Evolutionary conservation across 768 basidiomycete genomes (phyloP), one percentile per base, ranked within the genome.

Genomic region (Rhizopogon sp.): DNA sequence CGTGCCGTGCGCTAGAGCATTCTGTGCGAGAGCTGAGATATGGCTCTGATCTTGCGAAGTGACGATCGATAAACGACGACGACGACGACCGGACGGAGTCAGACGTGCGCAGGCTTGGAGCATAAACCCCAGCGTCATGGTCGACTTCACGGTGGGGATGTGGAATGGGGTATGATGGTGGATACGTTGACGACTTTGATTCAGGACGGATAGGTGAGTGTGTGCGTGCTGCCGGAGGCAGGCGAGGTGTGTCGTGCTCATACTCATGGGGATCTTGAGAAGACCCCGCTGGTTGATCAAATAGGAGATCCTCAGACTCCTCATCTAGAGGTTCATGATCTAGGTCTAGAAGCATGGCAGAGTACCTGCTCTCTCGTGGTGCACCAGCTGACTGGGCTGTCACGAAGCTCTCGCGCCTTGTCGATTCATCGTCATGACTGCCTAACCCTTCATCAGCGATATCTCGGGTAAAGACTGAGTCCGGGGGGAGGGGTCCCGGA

Each of bases 371-470:
- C 45, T 70, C 70, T 28, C 69, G 62, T 16, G 13, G 4, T 3
- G 55, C 65, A 4, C 20, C 37, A 33, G 59, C 64, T 3, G 71
- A 65, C 46, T 22, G 62, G 29, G 81, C 82, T 5, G 82, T 82
- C 13, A 82, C 74, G 54, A 82, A 84, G 57, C 82, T 84, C 25
- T 80, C 82, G 3, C 80, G 79, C 54, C 79, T 81, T 41, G 74
- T 74, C 14, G 68, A 66, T 46, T 79, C 79, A 10, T 71, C 73
- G 5, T 72, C 69, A 13, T 64, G 68, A n/a, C 61, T 60, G 6
- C 59, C 58, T 43, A 58, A 55, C 33, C 61, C 61, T 11, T 63
- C 63, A 28, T 69, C 68, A 8, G 60, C 57, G 2, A 64, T 25
- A 35, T 60, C 61, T 44, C 57, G 68, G 22, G 60, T 60, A 43